Evolutionary conservation across 345 rosid genomes (phyloP).

Genomic region (Pistacia vera): DNA sequence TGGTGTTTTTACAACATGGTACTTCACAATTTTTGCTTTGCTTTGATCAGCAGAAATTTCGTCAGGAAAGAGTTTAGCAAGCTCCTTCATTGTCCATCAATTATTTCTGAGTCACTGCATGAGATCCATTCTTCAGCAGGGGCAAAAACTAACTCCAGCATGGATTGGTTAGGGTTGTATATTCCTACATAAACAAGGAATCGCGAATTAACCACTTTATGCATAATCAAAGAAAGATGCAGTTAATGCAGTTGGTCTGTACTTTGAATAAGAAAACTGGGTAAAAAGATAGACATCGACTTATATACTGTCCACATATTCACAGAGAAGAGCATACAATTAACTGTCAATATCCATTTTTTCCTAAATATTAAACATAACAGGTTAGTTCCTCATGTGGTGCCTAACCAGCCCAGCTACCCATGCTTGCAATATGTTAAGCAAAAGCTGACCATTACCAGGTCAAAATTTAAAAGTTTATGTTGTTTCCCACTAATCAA

Average conservation of each 20-base stretch:
- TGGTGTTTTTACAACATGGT: slow-evolving; percentile 91
- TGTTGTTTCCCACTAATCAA: background rate
- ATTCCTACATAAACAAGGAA: slow-evolving; percentile 53
- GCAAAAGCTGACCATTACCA: background rate
- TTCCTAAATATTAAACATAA: background rate
- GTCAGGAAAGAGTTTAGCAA: slow-evolving; percentile 88
- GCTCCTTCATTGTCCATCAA: slow-evolving; percentile 91
- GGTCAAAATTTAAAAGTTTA: background rate
- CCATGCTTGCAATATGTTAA: background rate
- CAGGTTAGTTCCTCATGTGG: background rate
- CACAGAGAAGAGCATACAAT: background rate
- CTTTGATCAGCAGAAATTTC: slow-evolving; percentile 89
- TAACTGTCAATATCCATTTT: background rate
- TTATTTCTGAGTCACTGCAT: slow-evolving; percentile 71
- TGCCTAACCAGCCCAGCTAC: background rate
- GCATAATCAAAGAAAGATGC: background rate
- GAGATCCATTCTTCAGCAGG: slow-evolving; percentile 98
- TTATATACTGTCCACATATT: too few relatives aligned
- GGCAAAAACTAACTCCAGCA: slow-evolving; percentile 96
- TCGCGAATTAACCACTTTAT: background rate
- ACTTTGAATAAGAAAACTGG: background rate
- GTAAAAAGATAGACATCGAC: background rate
- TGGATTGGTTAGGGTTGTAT: slow-evolving; percentile 85
- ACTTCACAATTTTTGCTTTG: slow-evolving; percentile 87
- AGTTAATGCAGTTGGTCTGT: slow-evolving; percentile 10